Evolutionary conservation across 495 filamentous ascomycete species (phyloP).

Genomic region (Penicillium steckii): DNA sequence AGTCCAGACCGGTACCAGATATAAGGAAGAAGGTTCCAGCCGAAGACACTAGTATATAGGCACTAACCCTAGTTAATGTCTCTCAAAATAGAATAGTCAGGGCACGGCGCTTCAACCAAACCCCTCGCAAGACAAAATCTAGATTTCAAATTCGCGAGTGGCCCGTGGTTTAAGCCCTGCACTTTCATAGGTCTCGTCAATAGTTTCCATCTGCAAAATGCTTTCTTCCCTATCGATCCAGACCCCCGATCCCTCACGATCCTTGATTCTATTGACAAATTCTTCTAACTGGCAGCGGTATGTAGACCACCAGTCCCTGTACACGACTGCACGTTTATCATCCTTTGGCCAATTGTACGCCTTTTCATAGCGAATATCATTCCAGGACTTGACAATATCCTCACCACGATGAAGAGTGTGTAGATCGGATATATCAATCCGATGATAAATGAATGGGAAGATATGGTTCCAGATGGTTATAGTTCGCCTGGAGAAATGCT

Average conservation of each 20-base stretch:
- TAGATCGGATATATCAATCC: conserved; percentile 49
- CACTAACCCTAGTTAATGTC: too few relatives aligned
- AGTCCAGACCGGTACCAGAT: too few relatives aligned
- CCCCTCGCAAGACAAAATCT: not conserved
- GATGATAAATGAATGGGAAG: conserved; percentile 41
- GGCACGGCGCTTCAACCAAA: too few relatives aligned
- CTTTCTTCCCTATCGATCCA: conserved; percentile 54
- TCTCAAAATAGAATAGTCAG: too few relatives aligned
- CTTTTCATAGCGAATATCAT: conserved; percentile 38
- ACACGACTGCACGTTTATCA: conserved; percentile 16
- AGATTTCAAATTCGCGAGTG: conserved; percentile 13
- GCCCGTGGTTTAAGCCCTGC: conserved; percentile 34
- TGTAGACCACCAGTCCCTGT: conserved; percentile 42
- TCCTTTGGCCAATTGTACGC: conserved; percentile 47
- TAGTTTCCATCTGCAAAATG: conserved; percentile 50
- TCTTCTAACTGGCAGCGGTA: conserved; percentile 55
- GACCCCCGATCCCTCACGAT: conserved; percentile 33
- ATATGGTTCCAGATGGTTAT: conserved; percentile 45
- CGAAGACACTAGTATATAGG: too few relatives aligned
- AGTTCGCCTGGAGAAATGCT: conserved; percentile 27
- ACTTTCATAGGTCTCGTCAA: conserved; percentile 53
- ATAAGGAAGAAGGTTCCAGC: too few relatives aligned
- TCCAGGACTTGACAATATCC: conserved; percentile 42
- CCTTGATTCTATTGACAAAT: conserved; percentile 55
- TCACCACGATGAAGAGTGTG: conserved; percentile 33